phyloP scores from a whole-genome alignment of 495 filamentous ascomycete genomes.

The Penicillium canariense region DNA sequence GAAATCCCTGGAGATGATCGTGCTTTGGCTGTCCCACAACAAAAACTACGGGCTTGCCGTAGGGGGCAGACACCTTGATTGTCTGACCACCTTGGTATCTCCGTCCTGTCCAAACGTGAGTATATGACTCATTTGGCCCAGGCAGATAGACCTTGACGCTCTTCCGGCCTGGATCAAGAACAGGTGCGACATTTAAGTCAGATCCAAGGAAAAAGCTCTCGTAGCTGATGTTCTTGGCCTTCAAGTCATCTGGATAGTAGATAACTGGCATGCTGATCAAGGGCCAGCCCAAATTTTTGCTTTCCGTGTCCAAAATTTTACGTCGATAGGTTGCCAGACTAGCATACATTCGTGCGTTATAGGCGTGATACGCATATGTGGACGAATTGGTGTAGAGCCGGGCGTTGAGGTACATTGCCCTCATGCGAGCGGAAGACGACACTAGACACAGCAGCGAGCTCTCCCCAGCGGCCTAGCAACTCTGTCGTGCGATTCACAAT shows the following conservation, averaged over 20 bases:
- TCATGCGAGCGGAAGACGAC: constrained; percentile 27
- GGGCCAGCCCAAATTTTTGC: constrained; percentile 23
- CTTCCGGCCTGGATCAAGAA: constrained; percentile 17
- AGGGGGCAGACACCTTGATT: constrained; percentile 14
- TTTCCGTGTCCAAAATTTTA: constrained; percentile 24
- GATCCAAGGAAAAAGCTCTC: constrained; percentile 27
- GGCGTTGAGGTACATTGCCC: constrained; percentile 26
- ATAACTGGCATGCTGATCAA: constrained; percentile 27
- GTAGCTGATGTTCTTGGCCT: constrained; percentile 24
- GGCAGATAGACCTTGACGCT: constrained; percentile 26
- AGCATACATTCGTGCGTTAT: constrained; percentile 27
- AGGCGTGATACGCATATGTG: constrained; percentile 21
- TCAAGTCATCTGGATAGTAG: constrained; percentile 21
- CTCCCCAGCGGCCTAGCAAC: constrained; percentile 26
- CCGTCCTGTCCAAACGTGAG: constrained; percentile 22
- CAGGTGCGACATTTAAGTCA: constrained; percentile 26
- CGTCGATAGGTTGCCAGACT: constrained; percentile 23
- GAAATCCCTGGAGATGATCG: constrained; percentile 17
- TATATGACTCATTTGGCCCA: constrained; percentile 16
- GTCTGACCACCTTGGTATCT: constrained; percentile 21
- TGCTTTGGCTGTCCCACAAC: constrained; percentile 21
- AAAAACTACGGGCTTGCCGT: constrained; percentile 27
- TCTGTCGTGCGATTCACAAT: constrained; percentile 26
- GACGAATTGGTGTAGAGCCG: constrained; percentile 27
- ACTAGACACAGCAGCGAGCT: constrained; percentile 23